Evolutionary conservation across 352 stramenopile species (phyloP).

Genomic region (Albugo candida): DNA sequence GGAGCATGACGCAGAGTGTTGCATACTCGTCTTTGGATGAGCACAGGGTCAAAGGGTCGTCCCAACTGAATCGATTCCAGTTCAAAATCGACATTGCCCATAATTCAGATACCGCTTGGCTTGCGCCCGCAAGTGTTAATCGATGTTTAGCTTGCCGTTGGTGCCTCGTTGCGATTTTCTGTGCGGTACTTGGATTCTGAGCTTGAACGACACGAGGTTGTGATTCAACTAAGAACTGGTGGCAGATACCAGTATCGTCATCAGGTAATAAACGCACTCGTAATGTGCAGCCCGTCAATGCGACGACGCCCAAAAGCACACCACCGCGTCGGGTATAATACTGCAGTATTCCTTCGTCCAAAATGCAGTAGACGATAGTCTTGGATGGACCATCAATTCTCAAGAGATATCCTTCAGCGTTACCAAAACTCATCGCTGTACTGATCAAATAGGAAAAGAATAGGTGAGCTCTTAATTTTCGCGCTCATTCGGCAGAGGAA

Average conservation of each 20-base stretch:
- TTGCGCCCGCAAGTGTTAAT: conserved; percentile 28
- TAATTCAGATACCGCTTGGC: conserved; percentile 29
- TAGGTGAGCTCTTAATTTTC: too few relatives aligned
- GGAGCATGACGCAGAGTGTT: conserved; percentile 9
- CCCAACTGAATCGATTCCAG: conserved; percentile 74
- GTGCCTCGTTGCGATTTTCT: not conserved
- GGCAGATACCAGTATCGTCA: conserved; percentile 15
- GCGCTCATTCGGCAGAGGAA: too few relatives aligned
- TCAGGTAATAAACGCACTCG: conserved; percentile 48
- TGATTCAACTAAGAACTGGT: conserved; percentile 49
- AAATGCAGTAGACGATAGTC: conserved; percentile 64
- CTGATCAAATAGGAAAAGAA: too few relatives aligned
- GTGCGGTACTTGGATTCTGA: not conserved
- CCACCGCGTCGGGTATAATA: conserved; percentile 63
- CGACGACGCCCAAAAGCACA: conserved; percentile 29
- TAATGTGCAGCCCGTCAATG: conserved; percentile 54
- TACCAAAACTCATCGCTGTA: conserved; percentile 22
- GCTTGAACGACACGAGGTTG: conserved; percentile 8
- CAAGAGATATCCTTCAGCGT: conserved; percentile 66
- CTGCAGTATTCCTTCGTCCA: conserved; percentile 60
- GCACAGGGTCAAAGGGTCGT: conserved; percentile 56
- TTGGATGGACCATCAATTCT: conserved; percentile 38
- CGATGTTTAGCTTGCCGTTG: not conserved
- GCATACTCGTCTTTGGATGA: conserved; percentile 48
- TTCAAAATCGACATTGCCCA: conserved; percentile 67